Evolutionary conservation across 1,284 basidiomycete genomes (phyloP).

Genomic region (Exobasidium cylindrosporum): DNA sequence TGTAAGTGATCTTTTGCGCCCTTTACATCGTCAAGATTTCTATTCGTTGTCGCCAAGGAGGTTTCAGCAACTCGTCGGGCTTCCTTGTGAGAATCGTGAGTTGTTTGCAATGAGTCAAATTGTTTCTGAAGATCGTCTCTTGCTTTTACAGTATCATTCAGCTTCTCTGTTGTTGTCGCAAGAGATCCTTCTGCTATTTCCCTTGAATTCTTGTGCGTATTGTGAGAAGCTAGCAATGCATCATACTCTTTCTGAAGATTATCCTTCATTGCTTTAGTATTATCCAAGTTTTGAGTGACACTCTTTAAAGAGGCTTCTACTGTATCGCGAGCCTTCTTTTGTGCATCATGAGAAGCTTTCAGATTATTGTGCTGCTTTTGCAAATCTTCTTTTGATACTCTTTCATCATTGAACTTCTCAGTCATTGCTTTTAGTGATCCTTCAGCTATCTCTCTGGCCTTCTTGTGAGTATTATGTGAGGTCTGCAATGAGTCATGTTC

Average conservation of each 20-base stretch:
- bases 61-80: not conserved
- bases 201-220: no score
- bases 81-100: not conserved
- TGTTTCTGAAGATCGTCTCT: no score
- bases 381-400: slow-evolving; percentile 1
- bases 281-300: not conserved
- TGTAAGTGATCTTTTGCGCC: not conserved
- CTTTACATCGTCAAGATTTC: not conserved
- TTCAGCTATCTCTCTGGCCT: not conserved
- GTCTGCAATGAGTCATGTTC: not conserved
- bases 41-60: not conserved
- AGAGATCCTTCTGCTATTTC: no score
- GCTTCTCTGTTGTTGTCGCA: no score
- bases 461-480: not conserved
- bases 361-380: no score
- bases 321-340: not conserved
- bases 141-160: no score
- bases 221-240: not conserved
- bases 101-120: no score
- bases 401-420: not conserved
- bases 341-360: not conserved
- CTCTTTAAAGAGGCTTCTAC: not conserved
- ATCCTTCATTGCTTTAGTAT: not conserved
- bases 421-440: not conserved
- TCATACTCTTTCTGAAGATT: not conserved